Evolutionary conservation across 768 basidiomycete species (phyloP).

Genomic region (Boletus vinaceobasis): DNA sequence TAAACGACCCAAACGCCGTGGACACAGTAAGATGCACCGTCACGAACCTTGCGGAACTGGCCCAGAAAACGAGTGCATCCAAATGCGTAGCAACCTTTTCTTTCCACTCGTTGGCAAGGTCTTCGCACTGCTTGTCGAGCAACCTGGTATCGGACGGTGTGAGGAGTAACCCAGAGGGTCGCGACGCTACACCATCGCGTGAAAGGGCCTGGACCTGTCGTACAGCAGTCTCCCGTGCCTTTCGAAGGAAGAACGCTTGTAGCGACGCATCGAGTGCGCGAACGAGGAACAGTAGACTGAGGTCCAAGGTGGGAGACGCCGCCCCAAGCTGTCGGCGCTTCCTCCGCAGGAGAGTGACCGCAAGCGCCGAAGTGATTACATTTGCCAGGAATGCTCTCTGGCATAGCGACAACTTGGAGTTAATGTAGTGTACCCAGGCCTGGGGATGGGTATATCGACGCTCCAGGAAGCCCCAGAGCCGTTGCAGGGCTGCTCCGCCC

Average conservation of each 20-base stretch:
- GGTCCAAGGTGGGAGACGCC: constrained; percentile 58
- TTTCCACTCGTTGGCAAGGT: constrained; percentile 27
- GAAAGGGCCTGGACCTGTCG: background rate
- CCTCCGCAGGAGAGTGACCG: constrained; percentile 54
- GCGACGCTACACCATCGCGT: background rate
- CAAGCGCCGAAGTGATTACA: constrained; percentile 52
- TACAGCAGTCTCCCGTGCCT: constrained; percentile 1
- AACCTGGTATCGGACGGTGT: background rate
- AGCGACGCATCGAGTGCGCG: constrained; percentile 63
- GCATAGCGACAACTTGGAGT: constrained; percentile 32
- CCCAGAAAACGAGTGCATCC: constrained; percentile 75
- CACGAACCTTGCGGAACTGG: constrained; percentile 66
- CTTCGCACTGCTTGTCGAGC: constrained; percentile 17
- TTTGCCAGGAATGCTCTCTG: constrained; percentile 61
- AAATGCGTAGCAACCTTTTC: constrained; percentile 43
- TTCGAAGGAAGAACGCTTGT: constrained; percentile 47
- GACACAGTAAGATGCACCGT: background rate
- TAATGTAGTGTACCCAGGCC: background rate
- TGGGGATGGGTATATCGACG: background rate
- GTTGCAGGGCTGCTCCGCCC: constrained; percentile 56
- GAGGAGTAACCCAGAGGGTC: background rate
- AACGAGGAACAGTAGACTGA: constrained; percentile 65
- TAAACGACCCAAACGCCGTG: background rate
- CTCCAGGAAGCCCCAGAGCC: constrained; percentile 37
- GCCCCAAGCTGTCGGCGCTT: constrained; percentile 21